Evolutionary conservation across 2,329 filamentous ascomycete genomes (phyloP).

Genomic region (Coniosporium tulheliwenetii): DNA sequence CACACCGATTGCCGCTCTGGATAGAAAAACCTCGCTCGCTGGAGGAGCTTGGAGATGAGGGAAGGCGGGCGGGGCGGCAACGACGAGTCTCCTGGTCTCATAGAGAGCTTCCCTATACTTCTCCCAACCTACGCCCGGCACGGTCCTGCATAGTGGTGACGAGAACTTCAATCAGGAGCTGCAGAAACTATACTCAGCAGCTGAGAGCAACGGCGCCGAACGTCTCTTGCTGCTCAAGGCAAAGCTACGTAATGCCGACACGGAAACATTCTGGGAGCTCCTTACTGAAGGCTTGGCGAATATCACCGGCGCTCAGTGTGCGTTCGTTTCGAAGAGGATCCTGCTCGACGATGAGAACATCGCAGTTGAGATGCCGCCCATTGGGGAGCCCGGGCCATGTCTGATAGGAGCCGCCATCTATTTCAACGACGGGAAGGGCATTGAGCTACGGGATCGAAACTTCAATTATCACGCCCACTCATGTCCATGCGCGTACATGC

Average conservation of each 20-base stretch:
- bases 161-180: constrained; percentile 24
- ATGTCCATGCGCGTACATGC: constrained; percentile 53
- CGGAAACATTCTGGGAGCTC: constrained; percentile 46
- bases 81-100: constrained; percentile 11
- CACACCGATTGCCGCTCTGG: too few species aligned
- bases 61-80: too few species aligned
- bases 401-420: constrained; percentile 52
- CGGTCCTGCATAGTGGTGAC: constrained; percentile 27
- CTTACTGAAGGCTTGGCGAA: constrained; percentile 48
- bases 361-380: constrained; percentile 43
- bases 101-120: constrained; percentile 27
- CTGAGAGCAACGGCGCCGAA: constrained; percentile 45
- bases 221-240: constrained; percentile 43
- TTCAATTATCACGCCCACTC: constrained; percentile 50
- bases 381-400: constrained; percentile 45
- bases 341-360: constrained; percentile 41
- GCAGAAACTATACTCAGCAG: constrained; percentile 12
- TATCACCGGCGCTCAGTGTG: constrained; percentile 49
- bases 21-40: too few species aligned
- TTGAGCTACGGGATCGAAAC: constrained; percentile 38
- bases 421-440: constrained; percentile 42
- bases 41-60: too few species aligned
- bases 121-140: constrained; percentile 21
- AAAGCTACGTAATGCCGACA: constrained; percentile 34
- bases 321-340: constrained; percentile 51